Conservation (phyloP, 345 rosid genomes). For the Turnera subulata region DNA sequence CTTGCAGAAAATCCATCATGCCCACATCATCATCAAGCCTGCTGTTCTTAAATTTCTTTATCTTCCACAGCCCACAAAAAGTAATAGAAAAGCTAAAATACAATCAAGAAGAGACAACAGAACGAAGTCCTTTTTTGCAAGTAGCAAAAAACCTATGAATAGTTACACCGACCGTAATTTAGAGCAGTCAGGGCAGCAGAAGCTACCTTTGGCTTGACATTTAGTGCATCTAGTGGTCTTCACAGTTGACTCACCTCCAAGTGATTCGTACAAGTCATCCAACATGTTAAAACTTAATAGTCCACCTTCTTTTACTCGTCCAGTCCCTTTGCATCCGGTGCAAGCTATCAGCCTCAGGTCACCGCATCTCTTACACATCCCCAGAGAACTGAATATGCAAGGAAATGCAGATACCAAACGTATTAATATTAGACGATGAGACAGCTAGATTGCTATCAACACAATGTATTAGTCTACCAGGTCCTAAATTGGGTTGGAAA, state of each 20-base stretch:
- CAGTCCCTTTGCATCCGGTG: slow-evolving; percentile 72
- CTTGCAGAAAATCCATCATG: no score
- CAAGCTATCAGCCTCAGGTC: slow-evolving; percentile 73
- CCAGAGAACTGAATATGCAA: slow-evolving; percentile 57
- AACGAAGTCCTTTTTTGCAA: no score
- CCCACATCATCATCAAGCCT: no score
- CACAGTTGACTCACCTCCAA: slow-evolving; percentile 29
- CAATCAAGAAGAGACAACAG: no score
- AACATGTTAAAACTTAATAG: slow-evolving; percentile 40
- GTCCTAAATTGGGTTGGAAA: no score
- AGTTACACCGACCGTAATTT: slow-evolving; percentile 11
- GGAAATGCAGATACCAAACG: neutral
- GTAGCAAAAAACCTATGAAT: no score
- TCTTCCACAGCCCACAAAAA: no score
- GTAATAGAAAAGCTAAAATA: no score
- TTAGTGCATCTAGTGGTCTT: slow-evolving; percentile 41
- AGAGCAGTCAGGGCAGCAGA: slow-evolving; percentile 72
- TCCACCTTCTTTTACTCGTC: slow-evolving; percentile 52
- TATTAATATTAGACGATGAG: no score
- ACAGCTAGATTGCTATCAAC: no score
- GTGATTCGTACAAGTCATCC: slow-evolving; percentile 37
- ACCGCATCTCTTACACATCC: slow-evolving; percentile 85
- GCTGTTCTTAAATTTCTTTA: no score
- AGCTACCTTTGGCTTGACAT: slow-evolving; percentile 69
- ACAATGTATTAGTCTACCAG: no score